Evolutionary conservation across 2,329 filamentous ascomycete genomes (phyloP).

Genomic region (Ceratocystis cubensis): DNA sequence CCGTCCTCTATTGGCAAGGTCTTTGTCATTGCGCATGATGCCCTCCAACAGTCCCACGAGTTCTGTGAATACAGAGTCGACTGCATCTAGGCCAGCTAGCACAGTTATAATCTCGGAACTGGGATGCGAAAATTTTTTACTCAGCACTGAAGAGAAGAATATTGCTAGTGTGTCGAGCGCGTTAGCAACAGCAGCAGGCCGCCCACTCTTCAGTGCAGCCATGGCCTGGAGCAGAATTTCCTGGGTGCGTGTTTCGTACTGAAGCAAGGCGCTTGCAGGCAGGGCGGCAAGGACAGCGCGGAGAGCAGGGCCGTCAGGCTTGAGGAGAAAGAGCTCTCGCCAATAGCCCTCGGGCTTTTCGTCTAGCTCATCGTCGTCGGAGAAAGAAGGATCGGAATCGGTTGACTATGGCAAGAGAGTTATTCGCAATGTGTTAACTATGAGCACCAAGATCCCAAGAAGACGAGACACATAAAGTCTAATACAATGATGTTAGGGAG

Average conservation of each 20-base stretch:
- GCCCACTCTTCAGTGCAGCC: slow-evolving; percentile 24
- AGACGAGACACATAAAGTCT: too few relatives aligned
- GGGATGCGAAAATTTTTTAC: slow-evolving; percentile 86
- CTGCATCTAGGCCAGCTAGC: slow-evolving; percentile 75
- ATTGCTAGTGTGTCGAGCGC: slow-evolving; percentile 58
- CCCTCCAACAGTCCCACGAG: slow-evolving; percentile 72
- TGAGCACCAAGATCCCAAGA: background rate
- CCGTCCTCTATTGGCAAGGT: slow-evolving; percentile 32
- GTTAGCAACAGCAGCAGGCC: background rate
- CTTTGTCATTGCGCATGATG: slow-evolving; percentile 63
- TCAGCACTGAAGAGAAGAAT: slow-evolving; percentile 69
- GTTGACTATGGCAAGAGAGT: background rate
- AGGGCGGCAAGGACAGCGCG: slow-evolving; percentile 57
- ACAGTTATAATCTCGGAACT: slow-evolving; percentile 87
- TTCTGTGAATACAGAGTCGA: slow-evolving; percentile 76
- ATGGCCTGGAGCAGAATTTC: slow-evolving; percentile 68
- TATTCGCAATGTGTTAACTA: background rate
- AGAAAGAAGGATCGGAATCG: background rate
- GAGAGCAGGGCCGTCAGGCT: slow-evolving; percentile 60
- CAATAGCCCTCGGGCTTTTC: slow-evolving; percentile 85
- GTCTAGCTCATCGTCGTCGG: slow-evolving; percentile 47
- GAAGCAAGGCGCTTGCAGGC: slow-evolving; percentile 60
- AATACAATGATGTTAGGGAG: too few relatives aligned
- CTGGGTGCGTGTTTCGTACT: slow-evolving; percentile 63
- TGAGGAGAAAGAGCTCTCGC: slow-evolving; percentile 86